phyloP scores from a whole-genome alignment of 2,329 filamentous ascomycete species.

The Alternaria consortialis region DNA sequence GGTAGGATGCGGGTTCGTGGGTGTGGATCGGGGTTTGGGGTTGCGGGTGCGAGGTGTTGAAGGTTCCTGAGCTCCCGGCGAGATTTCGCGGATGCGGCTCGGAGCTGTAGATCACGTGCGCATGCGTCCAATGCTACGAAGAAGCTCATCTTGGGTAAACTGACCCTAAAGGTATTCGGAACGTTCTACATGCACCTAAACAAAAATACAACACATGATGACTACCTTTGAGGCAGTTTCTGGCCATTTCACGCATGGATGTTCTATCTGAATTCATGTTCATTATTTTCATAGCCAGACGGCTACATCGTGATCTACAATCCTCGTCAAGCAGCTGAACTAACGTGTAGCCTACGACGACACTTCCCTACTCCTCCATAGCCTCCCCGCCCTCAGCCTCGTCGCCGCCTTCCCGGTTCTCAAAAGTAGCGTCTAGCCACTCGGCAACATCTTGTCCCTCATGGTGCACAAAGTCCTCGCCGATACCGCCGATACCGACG shows the following conservation, averaged over 20 bases:
- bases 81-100: slow-evolving; percentile 42
- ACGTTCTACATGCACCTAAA: background rate
- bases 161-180: background rate
- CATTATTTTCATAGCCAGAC: slow-evolving; percentile 35
- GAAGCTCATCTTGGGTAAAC: background rate
- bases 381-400: slow-evolving; percentile 54
- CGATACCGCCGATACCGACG: slow-evolving; percentile 80
- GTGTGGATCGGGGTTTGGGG: slow-evolving; percentile 32
- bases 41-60: slow-evolving; percentile 35
- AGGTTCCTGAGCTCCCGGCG: slow-evolving; percentile 38
- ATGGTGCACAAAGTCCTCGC: slow-evolving; percentile 87
- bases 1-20: slow-evolving; percentile 43
- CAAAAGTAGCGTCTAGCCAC: slow-evolving; percentile 78
- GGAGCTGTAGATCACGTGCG: slow-evolving; percentile 40
- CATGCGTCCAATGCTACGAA: background rate
- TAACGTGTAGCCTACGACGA: background rate
- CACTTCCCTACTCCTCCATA: slow-evolving; percentile 56
- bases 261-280: slow-evolving; percentile 16
- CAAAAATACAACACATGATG: background rate
- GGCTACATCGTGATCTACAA: slow-evolving; percentile 18
- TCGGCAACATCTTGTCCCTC: slow-evolving; percentile 87
- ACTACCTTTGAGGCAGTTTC: background rate
- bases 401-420: slow-evolving; percentile 53
- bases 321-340: background rate
- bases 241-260: background rate